Evolutionary conservation across 1,139 yeast genomes (phyloP), one percentile per base, ranked within the genome.

Genomic region (Nakaseomyces glabratus): DNA sequence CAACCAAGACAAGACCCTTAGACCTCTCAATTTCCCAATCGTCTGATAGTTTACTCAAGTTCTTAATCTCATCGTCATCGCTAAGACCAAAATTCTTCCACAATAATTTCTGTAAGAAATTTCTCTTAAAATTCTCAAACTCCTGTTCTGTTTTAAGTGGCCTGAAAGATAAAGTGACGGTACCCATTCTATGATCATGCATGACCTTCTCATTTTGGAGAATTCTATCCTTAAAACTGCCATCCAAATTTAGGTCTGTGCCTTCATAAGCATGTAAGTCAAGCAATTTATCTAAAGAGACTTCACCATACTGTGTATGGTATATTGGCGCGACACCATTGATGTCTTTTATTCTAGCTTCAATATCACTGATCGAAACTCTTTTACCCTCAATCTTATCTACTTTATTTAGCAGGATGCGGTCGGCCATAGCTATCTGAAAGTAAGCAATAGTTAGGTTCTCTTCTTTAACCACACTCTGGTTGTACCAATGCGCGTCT

Each of bases 371-470:
- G 0, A 63, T 39, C 2, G 42, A 41, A 0, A 47, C 36, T 0
- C 63, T 39, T 2, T 55, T 46, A 1, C 60, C 42, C 26, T 61
- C 61, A 4, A 71, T 48, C 14, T 56, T 61, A 51, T 90, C 98
- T 23, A 72, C 61, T 57, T 90, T 90, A 60, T 93, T 90, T 38
- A 90, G 48, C 8, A 90, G 51, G 0, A 90, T 65, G 6, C 74
- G 73, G 56, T 90, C 98, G 0, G 96, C 96, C 53, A 86, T 63
- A 0, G 95, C 95, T 14, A 93, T 71, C 58, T 90, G 98, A 24
- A 85, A 65, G 54, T 82, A 88, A 0, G 97, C 95, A 1, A 94
- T 81, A 0, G 94, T 81, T 11, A 78, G 58, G 1, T 79, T 77
- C 36, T 70, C 71, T 15, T 55, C 56, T 18, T 46, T 22, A 7